A percentile compares a stretch with the other conserved stretches of the same genome.
phyloP scores from a whole-genome alignment of 2,329 filamentous ascomycete genomes.

The Cladophialophora bantiana region DNA sequence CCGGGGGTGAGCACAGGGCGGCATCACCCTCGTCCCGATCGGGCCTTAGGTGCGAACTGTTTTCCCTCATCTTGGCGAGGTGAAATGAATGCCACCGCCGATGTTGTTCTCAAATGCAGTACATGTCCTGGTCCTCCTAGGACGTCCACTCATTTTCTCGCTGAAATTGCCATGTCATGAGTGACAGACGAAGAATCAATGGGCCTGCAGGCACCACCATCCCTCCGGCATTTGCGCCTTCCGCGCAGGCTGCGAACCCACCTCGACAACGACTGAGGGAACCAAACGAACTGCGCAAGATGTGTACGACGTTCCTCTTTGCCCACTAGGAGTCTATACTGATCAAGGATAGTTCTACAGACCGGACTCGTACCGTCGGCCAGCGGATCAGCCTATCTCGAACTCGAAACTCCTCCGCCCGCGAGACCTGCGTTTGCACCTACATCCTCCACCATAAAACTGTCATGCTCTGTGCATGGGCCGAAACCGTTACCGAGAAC shows the following conservation, averaged over 20 bases:
- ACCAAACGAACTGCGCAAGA: constrained; percentile 77
- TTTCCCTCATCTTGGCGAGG: background rate
- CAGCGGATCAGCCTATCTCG: constrained; percentile 80
- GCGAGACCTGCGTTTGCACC: constrained; percentile 54
- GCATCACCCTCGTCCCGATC: too few species aligned
- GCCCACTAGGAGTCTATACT: constrained; percentile 10
- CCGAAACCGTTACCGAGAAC: constrained; percentile 88
- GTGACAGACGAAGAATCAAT: constrained; percentile 89
- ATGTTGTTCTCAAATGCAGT: background rate
- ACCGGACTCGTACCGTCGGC: constrained; percentile 92
- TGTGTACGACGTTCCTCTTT: constrained; percentile 68
- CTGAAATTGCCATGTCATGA: constrained; percentile 59
- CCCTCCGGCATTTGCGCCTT: constrained; percentile 72
- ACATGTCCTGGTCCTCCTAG: background rate
- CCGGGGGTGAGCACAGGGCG: too few species aligned
- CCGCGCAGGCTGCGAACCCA: constrained; percentile 56
- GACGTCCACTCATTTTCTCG: constrained; percentile 33
- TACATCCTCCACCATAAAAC: constrained; percentile 75
- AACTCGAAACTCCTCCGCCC: constrained; percentile 58
- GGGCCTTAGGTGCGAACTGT: too few species aligned
- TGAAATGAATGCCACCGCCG: background rate
- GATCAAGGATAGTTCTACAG: constrained; percentile 71
- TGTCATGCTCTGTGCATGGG: constrained; percentile 91
- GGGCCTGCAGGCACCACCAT: constrained; percentile 79
- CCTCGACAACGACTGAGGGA: constrained; percentile 65